These are phyloP conservation scores for Sisymbrium irio DNA, from an alignment of 345 rosid genomes.

Conservation along the genomic window DNA sequence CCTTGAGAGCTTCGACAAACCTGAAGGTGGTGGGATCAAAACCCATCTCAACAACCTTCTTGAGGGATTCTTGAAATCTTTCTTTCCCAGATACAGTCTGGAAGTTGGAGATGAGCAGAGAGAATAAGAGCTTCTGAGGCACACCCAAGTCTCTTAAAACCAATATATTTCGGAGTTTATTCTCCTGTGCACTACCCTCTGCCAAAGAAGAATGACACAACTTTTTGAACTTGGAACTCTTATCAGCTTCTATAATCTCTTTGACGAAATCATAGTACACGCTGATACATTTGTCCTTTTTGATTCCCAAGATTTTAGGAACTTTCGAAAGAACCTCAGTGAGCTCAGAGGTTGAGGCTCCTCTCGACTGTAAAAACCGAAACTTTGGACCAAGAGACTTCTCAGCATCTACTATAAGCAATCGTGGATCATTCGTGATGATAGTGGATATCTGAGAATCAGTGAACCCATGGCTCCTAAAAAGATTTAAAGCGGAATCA, in stretches of 20 bases:
- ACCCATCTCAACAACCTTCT: not conserved
- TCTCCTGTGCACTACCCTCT: not conserved
- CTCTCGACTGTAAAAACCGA: slow-evolving; percentile 22
- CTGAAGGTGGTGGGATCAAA: not conserved
- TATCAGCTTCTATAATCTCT: not conserved
- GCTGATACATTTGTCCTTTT: not conserved
- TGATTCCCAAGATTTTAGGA: slow-evolving; percentile 18
- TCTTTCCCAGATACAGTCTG: not conserved
- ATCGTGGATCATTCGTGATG: not conserved
- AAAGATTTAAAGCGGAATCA: not conserved
- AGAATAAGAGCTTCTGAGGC: not conserved
- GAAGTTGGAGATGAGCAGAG: not conserved
- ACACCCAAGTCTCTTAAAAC: not conserved
- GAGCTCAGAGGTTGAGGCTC: slow-evolving; percentile 28
- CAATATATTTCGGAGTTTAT: not conserved
- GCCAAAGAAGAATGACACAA: not conserved
- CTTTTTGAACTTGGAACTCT: not conserved
- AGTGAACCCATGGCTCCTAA: slow-evolving; percentile 24
- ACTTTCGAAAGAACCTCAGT: not conserved
- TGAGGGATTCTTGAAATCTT: too few species aligned
- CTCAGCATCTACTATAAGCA: slow-evolving; percentile 21
- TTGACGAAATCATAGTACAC: slow-evolving; percentile 13
- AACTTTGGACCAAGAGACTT: slow-evolving; percentile 31
- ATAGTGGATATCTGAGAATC: slow-evolving; percentile 22
- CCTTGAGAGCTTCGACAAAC: slow-evolving; percentile 20